A percentile compares a stretch with the other conserved stretches of the same genome.
These are phyloP conservation scores for Zasmidium cellare DNA, from an alignment of 2,329 filamentous ascomycete species.

Conservation along the genomic window DNA sequence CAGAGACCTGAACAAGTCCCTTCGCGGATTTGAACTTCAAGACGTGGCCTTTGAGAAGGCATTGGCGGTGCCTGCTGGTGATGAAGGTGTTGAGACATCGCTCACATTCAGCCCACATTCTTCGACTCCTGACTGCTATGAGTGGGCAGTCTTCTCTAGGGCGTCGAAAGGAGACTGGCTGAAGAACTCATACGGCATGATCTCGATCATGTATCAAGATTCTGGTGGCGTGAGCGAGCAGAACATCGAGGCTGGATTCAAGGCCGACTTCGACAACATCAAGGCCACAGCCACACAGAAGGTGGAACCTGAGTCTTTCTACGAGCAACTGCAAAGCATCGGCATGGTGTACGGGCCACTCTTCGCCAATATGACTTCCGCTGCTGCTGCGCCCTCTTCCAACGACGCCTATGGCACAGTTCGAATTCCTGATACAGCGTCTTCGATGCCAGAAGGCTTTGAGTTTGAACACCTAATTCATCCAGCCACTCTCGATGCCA, in stretches of 20 bases:
- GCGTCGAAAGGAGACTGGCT: conserved; percentile 7
- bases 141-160: conserved; percentile 10
- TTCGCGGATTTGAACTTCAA: conserved; percentile 10
- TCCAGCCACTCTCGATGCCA: conserved; percentile 50
- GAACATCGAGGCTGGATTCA: not conserved
- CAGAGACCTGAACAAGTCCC: not conserved
- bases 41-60: conserved; percentile 12
- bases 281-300: not conserved
- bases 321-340: conserved; percentile 12
- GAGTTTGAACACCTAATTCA: conserved; percentile 59
- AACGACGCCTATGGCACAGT: conserved; percentile 5
- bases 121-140: not conserved
- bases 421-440: conserved; percentile 39
- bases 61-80: conserved; percentile 2
- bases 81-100: conserved; percentile 8
- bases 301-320: conserved; percentile 1
- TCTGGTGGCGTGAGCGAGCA: not conserved
- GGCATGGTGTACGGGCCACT: conserved; percentile 19
- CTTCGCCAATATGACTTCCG: conserved; percentile 14
- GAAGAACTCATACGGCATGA: conserved; percentile 2
- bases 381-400: not conserved
- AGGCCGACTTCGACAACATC: not conserved
- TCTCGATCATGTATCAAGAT: conserved; percentile 5
- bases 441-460: conserved; percentile 55
- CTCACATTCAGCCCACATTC: not conserved